Base-by-base conservation (phyloP, 257 asterid species). In the Nicotiana tomentosiformis region DNA sequence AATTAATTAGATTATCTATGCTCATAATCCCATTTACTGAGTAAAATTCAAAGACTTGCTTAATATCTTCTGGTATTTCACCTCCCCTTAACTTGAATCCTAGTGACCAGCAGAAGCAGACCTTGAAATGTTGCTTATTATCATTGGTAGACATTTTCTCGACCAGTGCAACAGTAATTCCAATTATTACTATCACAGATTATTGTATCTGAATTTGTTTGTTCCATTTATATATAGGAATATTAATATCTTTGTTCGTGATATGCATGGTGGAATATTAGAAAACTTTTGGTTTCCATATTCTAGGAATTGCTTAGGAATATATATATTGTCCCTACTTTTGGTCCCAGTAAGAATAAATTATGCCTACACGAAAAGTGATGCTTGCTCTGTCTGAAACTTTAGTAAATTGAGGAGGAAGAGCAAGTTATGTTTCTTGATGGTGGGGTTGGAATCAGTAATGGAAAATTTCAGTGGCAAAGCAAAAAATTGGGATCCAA, bases 101-200 rank as follows among this genome's bases (percentile, higher is more conserved):
- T 51, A 85, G 67, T 33, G 82, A 32, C 65, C 83, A 85, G 72
- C 84, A 82, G 66, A 68, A 82, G 46, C 86, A 79, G 32, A 85
- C 18, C 80, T 77, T 82, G 79, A 85, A 85, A 30, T 56, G 85
- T 85, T 85, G 85, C 43, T 76, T 76, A 49, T 58, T 58, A 16
- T 51, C 23, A 43, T 43, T 8, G 49, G 11, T 8, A 4, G 66
- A 61, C 85, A 83, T 83, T 49, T 49, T 49, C 15, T 23, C 56
- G 39, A 60, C 35, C 5, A 16, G 11, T 7, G 33, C 33, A 18
- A 33, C 7, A 49, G 39, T 39, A 61, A 61, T 26, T 72, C 10
- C 30, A 39, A 35, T 35, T 30, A 6, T 15, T 56, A 56, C 72
- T 66, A 10, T 5, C 20, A 14, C 72, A 30, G 43, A 30, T 29